Conservation (phyloP, 192 early-diverging fungal genomes). For the Coemansia sp. region DNA sequence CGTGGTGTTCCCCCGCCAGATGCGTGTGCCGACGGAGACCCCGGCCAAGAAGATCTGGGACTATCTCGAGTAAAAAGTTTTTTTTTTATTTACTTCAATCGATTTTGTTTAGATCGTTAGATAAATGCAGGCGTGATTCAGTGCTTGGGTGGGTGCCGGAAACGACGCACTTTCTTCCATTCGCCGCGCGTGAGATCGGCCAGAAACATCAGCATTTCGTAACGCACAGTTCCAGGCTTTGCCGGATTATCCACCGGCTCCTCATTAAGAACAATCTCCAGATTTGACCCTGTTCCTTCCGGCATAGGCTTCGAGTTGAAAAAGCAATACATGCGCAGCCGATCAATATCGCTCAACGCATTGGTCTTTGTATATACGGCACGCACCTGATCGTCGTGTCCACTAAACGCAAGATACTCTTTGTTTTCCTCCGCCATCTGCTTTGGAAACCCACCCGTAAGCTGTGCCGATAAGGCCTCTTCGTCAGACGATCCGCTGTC, state of each 20-base stretch:
- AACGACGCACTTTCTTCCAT: slow-evolving; percentile 38
- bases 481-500: slow-evolving; percentile 19
- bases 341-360: slow-evolving; percentile 27
- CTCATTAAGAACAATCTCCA: slow-evolving; percentile 42
- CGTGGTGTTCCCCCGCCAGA: slow-evolving; percentile 67
- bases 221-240: slow-evolving; percentile 21
- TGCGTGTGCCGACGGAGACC: slow-evolving; percentile 76
- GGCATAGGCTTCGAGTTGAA: slow-evolving; percentile 32
- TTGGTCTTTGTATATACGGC: slow-evolving; percentile 43
- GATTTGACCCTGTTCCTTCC: slow-evolving; percentile 6
- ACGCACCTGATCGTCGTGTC: slow-evolving; percentile 19
- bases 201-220: slow-evolving; percentile 28
- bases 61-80: slow-evolving; percentile 33
- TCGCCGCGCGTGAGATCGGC: slow-evolving; percentile 19
- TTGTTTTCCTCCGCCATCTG: neutral
- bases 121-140: neutral
- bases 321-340: slow-evolving; percentile 49
- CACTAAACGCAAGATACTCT: slow-evolving; percentile 37
- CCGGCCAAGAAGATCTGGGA: slow-evolving; percentile 72
- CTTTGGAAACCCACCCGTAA: neutral
- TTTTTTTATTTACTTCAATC: neutral
- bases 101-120: neutral
- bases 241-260: slow-evolving; percentile 18
- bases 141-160: neutral
- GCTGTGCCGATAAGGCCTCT: slow-evolving; percentile 7